Evolutionary conservation across 2,329 filamentous ascomycete species (phyloP).

Genomic region (Penicillium sumatraense): DNA sequence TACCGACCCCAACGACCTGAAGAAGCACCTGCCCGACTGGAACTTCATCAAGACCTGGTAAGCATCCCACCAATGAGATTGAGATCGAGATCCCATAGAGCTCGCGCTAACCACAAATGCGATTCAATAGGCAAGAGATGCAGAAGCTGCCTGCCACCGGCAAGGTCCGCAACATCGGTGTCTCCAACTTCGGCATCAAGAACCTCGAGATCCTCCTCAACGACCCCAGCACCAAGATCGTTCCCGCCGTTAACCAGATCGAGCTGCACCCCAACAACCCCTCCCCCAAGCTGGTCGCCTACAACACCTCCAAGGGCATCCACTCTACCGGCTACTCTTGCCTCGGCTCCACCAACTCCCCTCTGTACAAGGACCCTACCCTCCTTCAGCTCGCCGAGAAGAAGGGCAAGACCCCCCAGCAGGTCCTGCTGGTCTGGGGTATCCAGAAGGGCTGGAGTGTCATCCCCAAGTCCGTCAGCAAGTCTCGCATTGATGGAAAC

Average conservation of each 20-base stretch:
- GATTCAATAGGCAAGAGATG: slow-evolving; percentile 51
- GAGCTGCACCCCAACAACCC: slow-evolving; percentile 70
- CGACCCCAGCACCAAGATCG: slow-evolving; percentile 61
- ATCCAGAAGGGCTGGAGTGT: slow-evolving; percentile 80
- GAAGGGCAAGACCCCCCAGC: slow-evolving; percentile 59
- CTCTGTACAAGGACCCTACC: slow-evolving; percentile 58
- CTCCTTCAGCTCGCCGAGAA: slow-evolving; percentile 60
- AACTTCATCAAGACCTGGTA: slow-evolving; percentile 78
- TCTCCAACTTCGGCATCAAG: slow-evolving; percentile 83
- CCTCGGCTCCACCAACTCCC: slow-evolving; percentile 59
- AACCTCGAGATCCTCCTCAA: slow-evolving; percentile 78
- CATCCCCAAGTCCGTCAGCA: slow-evolving; percentile 82
- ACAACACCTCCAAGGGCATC: slow-evolving; percentile 58
- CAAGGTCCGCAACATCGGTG: slow-evolving; percentile 79
- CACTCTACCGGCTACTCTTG: slow-evolving; percentile 62
- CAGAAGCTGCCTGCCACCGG: slow-evolving; percentile 52
- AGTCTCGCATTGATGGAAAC: slow-evolving; percentile 75
- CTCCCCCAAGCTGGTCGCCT: slow-evolving; percentile 62
- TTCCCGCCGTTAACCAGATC: slow-evolving; percentile 59
- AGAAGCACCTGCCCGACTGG: slow-evolving; percentile 75
- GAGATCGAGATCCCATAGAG: background rate
- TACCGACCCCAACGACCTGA: slow-evolving; percentile 53
- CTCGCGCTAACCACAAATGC: slow-evolving; percentile 59
- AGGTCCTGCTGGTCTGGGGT: slow-evolving; percentile 70
- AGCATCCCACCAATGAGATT: background rate